Conservation (phyloP, 352 stramenopile species). For the Saprolegnia diclina region DNA sequence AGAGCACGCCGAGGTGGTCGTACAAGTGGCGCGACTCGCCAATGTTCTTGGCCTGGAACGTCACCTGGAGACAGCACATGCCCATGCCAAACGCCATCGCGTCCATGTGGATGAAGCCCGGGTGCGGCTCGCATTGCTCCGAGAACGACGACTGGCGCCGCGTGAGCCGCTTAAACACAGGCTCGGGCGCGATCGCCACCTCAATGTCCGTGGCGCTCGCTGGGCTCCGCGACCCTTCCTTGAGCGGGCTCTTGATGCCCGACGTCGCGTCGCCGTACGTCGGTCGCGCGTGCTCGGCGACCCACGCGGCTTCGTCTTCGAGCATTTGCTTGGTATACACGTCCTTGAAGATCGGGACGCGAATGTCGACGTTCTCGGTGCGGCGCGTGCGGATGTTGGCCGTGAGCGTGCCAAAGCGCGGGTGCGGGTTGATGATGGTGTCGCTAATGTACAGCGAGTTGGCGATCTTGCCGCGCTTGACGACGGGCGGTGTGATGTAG, state of each 20-base stretch:
- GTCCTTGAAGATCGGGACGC: constrained; percentile 80
- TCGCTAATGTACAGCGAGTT: constrained; percentile 97
- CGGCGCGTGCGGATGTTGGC: constrained; percentile 97
- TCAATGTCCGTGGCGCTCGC: background rate
- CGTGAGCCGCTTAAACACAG: background rate
- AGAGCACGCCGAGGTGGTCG: constrained; percentile 98
- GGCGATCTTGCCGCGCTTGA: constrained; percentile 71
- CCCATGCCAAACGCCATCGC: constrained; percentile 99
- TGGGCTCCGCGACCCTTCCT: background rate
- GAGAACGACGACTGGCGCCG: constrained; percentile 25
- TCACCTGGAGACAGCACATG: constrained; percentile 99
- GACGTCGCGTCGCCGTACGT: constrained; percentile 61
- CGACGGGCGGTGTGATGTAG: constrained; percentile 74
- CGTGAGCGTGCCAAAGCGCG: constrained; percentile 96
- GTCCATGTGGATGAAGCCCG: constrained; percentile 97
- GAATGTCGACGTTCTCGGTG: constrained; percentile 80
- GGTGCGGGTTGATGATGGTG: constrained; percentile 98
- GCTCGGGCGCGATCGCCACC: background rate
- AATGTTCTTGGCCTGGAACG: constrained; percentile 97
- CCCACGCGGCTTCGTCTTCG: constrained; percentile 64
- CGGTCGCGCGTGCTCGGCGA: constrained; percentile 67
- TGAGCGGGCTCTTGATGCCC: constrained; percentile 8
- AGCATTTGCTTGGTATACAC: constrained; percentile 72
- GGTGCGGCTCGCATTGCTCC: constrained; percentile 54
- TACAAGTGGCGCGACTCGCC: constrained; percentile 98